Conservation (phyloP, 805 yeast genomes). For the Priceomyces castillae region DNA sequence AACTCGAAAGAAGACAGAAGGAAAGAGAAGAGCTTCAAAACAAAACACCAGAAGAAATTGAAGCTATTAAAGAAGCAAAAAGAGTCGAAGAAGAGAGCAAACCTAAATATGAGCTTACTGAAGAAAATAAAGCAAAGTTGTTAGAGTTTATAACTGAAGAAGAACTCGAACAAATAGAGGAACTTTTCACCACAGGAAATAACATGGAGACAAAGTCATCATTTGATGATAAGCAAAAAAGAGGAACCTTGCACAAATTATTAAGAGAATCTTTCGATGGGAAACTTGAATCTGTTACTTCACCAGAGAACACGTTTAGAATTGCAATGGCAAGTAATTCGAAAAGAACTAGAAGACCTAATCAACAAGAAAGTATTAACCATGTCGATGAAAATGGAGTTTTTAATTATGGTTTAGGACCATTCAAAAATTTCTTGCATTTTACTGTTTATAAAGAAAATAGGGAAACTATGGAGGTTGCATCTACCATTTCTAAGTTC, state of each 20-base stretch:
- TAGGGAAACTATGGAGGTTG: constrained; percentile 96
- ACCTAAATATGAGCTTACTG: constrained; percentile 42
- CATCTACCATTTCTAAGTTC: constrained; percentile 66
- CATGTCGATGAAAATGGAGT: constrained; percentile 49
- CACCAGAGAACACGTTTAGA: constrained; percentile 61
- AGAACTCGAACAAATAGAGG: constrained; percentile 55
- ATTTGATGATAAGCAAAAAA: constrained; percentile 64
- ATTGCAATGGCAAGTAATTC: constrained; percentile 51
- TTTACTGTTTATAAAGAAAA: constrained; percentile 88
- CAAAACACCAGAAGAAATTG: constrained; percentile 33
- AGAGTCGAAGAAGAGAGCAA: constrained; percentile 20
- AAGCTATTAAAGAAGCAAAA: constrained; percentile 23
- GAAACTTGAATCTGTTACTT: constrained; percentile 75
- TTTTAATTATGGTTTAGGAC: constrained; percentile 72
- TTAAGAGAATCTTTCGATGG: constrained; percentile 71
- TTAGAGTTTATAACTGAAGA: constrained; percentile 56
- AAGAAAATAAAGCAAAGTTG: constrained; percentile 48
- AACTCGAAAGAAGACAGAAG: constrained; percentile 41
- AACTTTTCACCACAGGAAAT: constrained; percentile 52
- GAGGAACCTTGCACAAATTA: constrained; percentile 78
- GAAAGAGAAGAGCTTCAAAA: constrained; percentile 33
- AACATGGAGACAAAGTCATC: constrained; percentile 55
- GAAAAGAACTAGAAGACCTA: constrained; percentile 38
- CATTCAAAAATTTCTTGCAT: constrained; percentile 63
- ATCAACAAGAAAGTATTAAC: constrained; percentile 36